phyloP scores from a whole-genome alignment of 768 basidiomycete species.

The Kwoniella botswanensis region DNA sequence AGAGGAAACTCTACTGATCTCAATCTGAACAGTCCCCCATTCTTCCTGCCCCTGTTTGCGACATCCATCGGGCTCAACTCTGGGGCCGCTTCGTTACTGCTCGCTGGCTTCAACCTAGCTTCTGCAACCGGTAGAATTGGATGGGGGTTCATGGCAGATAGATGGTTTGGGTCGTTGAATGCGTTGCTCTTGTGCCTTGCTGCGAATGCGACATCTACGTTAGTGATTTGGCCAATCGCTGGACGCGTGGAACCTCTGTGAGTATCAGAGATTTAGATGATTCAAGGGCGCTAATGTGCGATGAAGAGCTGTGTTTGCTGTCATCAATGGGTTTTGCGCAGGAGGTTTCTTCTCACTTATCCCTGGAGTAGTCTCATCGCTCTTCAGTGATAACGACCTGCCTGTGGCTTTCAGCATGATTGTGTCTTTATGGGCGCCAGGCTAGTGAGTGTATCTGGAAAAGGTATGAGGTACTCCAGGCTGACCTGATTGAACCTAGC shows the following conservation, averaged over 20 bases:
- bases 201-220: slow-evolving; percentile 58
- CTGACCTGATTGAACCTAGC: slow-evolving; percentile 2
- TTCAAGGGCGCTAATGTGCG: slow-evolving; percentile 13
- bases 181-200: slow-evolving; percentile 59
- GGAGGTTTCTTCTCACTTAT: slow-evolving; percentile 43
- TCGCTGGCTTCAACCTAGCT: slow-evolving; percentile 49
- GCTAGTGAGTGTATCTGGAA: not conserved
- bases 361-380: slow-evolving; percentile 35
- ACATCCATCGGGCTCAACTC: slow-evolving; percentile 34
- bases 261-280: slow-evolving; percentile 29
- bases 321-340: slow-evolving; percentile 1
- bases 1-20: not conserved
- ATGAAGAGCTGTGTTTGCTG: not conserved
- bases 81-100: slow-evolving; percentile 27
- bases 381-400: slow-evolving; percentile 10
- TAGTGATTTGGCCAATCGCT: slow-evolving; percentile 59
- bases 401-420: not conserved
- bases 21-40: slow-evolving; percentile 29
- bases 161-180: slow-evolving; percentile 59
- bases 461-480: too few species aligned
- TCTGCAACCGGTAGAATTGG: slow-evolving; percentile 53
- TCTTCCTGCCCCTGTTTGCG: slow-evolving; percentile 52
- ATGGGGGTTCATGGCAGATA: slow-evolving; percentile 60
- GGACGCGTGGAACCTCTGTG: slow-evolving; percentile 36
- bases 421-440: not conserved